Base-by-base conservation (phyloP, 1,284 basidiomycete genomes). In the Moesziomyces aphidis region DNA sequence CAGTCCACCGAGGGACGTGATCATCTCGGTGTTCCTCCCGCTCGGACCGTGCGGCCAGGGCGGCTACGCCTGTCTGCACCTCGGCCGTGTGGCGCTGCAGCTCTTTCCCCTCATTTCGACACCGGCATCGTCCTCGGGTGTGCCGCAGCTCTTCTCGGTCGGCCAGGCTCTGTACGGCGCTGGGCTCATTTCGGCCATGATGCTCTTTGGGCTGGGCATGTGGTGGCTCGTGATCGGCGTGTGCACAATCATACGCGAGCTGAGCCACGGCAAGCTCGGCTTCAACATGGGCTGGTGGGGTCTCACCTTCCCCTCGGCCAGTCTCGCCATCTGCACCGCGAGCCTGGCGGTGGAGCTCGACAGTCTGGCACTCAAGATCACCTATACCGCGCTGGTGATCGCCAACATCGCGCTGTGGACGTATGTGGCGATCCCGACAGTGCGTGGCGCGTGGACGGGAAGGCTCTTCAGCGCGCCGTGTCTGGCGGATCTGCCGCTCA, bases 251-350 rank as follows among this genome's bases (percentile, higher is more conserved):
- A 24, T 77, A 6, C 60, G 76, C 7, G 76, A 81, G 55, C 31
- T 60, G 21, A 58, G 58, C 26, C 43, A 56, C 13, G 78, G 76
- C 28, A 63, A 61, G 34, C 50, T 81, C 4, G 50, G 61, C 5
- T 81, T 81, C 72, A 79, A 77, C 39, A 76, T 81, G 69, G 80
- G 80, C 31, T 80, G 69, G 62, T 77, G 76, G 78, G 66, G 65
- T 19, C 44, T 63, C 43, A 80, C 77, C 3, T 79, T 77, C 45
- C 79, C 78, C 1, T 61, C 74, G 28, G 79, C 74, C 11, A 70
- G 67, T 48, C 42, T 81, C 26, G 64, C 76, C 8, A 79, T 80
- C 24, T 66, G 62, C 59, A 78, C 69, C 19, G 67, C 60, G 15
- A 53, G 70, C 19, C 55, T 80, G 44, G 79, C 79, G 28, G 57